These are phyloP conservation scores for Sclerospora graminicola DNA, from an alignment of 352 stramenopile species.

Conservation along the genomic window DNA sequence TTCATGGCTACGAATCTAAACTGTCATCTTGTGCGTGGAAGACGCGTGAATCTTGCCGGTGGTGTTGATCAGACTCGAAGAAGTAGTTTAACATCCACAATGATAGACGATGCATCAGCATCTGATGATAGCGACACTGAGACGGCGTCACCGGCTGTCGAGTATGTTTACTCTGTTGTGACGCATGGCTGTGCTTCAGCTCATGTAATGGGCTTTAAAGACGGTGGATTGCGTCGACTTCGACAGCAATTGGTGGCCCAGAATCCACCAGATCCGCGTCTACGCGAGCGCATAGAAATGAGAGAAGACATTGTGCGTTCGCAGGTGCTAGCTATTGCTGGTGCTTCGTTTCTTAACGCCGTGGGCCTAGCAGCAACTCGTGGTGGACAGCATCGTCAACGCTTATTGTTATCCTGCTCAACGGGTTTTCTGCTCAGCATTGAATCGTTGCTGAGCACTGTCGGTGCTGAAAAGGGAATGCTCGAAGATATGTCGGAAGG, in stretches of 20 bases:
- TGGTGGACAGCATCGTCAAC: slow-evolving; percentile 42
- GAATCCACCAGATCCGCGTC: slow-evolving; percentile 30
- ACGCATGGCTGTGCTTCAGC: slow-evolving; percentile 76
- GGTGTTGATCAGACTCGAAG: slow-evolving; percentile 13
- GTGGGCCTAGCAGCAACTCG: slow-evolving; percentile 53
- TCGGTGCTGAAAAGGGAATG: slow-evolving; percentile 94
- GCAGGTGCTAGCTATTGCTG: slow-evolving; percentile 61
- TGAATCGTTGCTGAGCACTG: slow-evolving; percentile 90
- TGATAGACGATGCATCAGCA: slow-evolving; percentile 17
- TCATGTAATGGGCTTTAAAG: slow-evolving; percentile 76
- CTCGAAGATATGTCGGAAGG: slow-evolving; percentile 88
- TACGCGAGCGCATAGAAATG: slow-evolving; percentile 63
- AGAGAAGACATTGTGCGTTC: slow-evolving; percentile 72
- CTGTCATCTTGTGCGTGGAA: slow-evolving; percentile 65
- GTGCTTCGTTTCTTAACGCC: slow-evolving; percentile 62
- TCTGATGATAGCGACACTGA: slow-evolving; percentile 35
- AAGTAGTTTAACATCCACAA: slow-evolving; percentile 21
- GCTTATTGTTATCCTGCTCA: slow-evolving; percentile 49
- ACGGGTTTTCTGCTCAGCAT: slow-evolving; percentile 88
- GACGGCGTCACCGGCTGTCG: slow-evolving; percentile 13
- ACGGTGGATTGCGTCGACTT: slow-evolving; percentile 62
- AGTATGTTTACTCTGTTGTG: slow-evolving; percentile 61
- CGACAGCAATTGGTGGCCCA: slow-evolving; percentile 34
- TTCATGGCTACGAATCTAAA: slow-evolving; percentile 86
- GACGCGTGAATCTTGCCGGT: slow-evolving; percentile 39